phyloP scores from a whole-genome alignment of 176 grass and related monocot genomes.

The Carex scoparia region DNA sequence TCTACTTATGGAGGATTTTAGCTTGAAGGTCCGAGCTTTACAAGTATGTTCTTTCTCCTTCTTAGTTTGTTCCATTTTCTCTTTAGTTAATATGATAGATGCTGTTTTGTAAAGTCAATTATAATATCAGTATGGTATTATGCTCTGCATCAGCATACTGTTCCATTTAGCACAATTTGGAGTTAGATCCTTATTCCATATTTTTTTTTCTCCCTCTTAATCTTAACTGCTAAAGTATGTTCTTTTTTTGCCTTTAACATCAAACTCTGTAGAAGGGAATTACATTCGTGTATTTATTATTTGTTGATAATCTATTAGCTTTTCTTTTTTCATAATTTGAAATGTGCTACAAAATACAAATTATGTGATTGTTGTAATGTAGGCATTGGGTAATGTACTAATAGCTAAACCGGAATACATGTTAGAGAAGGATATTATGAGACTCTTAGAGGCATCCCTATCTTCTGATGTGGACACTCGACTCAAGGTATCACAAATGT shows the following conservation, averaged over 20 bases:
- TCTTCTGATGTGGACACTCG: constrained; percentile 63
- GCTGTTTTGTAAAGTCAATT: background rate
- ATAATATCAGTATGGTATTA: background rate
- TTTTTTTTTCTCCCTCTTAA: background rate
- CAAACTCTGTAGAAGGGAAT: background rate
- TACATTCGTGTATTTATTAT: background rate
- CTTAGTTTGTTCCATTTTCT: constrained; percentile 5
- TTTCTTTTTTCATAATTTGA: background rate
- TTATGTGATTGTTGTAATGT: constrained; percentile 28
- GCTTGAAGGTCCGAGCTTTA: constrained; percentile 89
- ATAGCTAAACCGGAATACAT: constrained; percentile 96
- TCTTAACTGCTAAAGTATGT: background rate
- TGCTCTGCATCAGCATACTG: background rate
- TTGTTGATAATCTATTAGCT: background rate
- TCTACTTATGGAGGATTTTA: constrained; percentile 73
- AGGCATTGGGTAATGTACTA: constrained; percentile 92
- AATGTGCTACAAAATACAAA: background rate
- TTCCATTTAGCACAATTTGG: background rate
- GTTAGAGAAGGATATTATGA: constrained; percentile 78
- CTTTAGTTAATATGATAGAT: background rate
- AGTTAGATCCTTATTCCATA: background rate
- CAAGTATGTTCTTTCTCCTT: constrained; percentile 48
- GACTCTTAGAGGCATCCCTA: constrained; percentile 71
- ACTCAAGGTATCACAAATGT: constrained; percentile 55
- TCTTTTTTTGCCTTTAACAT: background rate